phyloP scores from a whole-genome alignment of 2,329 filamentous ascomycete genomes.

The Xenoacremonium recifei region DNA sequence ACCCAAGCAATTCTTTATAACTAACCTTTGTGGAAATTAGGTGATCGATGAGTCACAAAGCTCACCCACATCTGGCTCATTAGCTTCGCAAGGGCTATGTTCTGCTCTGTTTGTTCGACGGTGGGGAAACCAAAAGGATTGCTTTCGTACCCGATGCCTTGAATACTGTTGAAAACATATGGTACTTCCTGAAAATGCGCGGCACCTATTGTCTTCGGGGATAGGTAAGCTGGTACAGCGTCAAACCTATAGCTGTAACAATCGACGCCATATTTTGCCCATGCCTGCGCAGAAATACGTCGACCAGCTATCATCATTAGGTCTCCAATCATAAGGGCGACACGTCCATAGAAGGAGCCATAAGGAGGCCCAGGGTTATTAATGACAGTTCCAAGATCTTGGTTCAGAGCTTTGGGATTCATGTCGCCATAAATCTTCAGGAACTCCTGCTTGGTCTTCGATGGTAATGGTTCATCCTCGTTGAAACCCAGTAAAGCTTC shows the following conservation, averaged over 20 bases:
- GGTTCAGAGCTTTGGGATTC: not conserved
- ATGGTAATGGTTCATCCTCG: conserved; percentile 43
- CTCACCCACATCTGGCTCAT: conserved; percentile 53
- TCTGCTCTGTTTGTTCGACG: conserved; percentile 36
- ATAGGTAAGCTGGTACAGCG: conserved; percentile 48
- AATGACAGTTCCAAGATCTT: no score
- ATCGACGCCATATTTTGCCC: conserved; percentile 41
- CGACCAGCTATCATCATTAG: conserved; percentile 53
- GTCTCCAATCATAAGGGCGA: conserved; percentile 54
- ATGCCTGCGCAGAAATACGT: conserved; percentile 50
- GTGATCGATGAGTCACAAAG: conserved; percentile 29
- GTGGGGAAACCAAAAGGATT: no score
- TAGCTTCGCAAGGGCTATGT: conserved; percentile 37
- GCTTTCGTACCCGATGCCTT: conserved; percentile 37
- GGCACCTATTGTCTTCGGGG: conserved; percentile 25
- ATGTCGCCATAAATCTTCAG: conserved; percentile 2
- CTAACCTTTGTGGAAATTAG: conserved; percentile 17
- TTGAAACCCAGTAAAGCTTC: no score
- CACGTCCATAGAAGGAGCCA: conserved; percentile 53
- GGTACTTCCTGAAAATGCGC: conserved; percentile 26
- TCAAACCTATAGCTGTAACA: conserved; percentile 53
- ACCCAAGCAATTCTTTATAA: no score
- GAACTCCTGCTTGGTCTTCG: conserved; percentile 53
- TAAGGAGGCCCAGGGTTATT: conserved; percentile 29
- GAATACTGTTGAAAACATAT: conserved; percentile 38